Percentiles rank a stretch among this genome's conserved stretches.
phyloP scores from a whole-genome alignment of 129 eudicot species.

The Centella asiatica region DNA sequence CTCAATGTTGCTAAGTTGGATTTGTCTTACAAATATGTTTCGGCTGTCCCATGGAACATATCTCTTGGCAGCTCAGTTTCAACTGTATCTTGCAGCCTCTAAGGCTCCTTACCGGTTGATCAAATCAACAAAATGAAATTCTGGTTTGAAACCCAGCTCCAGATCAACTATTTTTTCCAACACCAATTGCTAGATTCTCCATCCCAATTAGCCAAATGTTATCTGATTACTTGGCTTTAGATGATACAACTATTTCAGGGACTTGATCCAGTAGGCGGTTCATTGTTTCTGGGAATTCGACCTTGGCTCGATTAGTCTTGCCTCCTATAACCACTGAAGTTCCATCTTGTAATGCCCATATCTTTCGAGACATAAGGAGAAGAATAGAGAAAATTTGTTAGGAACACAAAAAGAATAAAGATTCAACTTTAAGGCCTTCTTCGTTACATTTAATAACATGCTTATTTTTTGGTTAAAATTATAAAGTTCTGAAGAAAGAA shows the following conservation, averaged over 20 bases:
- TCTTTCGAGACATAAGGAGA: constrained; percentile 19
- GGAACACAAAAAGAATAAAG: not conserved
- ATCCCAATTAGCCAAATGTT: constrained; percentile 13
- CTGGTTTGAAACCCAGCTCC: not conserved
- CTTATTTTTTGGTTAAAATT: no score
- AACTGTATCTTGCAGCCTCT: not conserved
- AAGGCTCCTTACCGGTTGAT: not conserved
- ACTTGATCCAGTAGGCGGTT: constrained; percentile 57
- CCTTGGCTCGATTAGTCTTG: constrained; percentile 72
- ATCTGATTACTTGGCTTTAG: constrained; percentile 28
- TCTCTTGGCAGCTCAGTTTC: not conserved
- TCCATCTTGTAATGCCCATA: constrained; percentile 95
- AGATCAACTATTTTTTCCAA: not conserved
- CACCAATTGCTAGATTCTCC: not conserved
- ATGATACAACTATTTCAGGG: constrained; percentile 46
- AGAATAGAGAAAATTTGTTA: not conserved
- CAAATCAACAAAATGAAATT: constrained; percentile 1
- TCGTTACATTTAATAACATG: not conserved
- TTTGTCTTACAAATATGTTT: no score
- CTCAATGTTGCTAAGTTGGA: no score
- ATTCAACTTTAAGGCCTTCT: not conserved
- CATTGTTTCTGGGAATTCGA: constrained; percentile 63
- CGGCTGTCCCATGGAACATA: not conserved
- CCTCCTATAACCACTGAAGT: constrained; percentile 71
- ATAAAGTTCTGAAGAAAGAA: not conserved